Percentiles rank a stretch among this genome's conserved stretches.
phyloP scores from a whole-genome alignment of 352 stramenopile genomes.

The Saprolegnia diclina region DNA sequence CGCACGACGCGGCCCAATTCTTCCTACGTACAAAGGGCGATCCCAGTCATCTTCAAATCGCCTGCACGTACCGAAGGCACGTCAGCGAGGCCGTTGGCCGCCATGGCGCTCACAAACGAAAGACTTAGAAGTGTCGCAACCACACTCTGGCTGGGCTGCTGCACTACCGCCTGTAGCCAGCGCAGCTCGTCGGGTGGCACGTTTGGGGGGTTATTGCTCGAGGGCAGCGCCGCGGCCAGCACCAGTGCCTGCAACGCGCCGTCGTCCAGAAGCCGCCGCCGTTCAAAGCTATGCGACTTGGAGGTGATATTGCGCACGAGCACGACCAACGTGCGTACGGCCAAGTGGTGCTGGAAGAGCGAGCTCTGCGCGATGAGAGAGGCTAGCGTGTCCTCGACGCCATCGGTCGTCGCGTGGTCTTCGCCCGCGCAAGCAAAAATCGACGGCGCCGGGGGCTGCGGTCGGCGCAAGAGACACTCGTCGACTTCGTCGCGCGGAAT shows the following conservation, averaged over 20 bases:
- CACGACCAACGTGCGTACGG: constrained; percentile 1
- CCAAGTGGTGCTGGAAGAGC: constrained; percentile 12
- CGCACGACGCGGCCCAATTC: too few relatives aligned
- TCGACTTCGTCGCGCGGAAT: constrained; percentile 19
- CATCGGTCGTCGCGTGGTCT: too few relatives aligned
- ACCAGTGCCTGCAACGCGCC: constrained; percentile 11
- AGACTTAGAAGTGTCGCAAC: too few relatives aligned
- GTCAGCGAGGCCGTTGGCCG: too few relatives aligned
- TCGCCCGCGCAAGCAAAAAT: background rate
- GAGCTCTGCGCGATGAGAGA: background rate
- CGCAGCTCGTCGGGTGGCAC: background rate
- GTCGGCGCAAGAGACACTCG: constrained; percentile 4
- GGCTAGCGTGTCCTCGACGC: constrained; percentile 1
- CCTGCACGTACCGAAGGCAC: too few relatives aligned
- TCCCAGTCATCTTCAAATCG: too few relatives aligned
- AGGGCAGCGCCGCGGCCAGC: background rate
- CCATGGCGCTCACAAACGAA: too few relatives aligned
- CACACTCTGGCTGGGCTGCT: too few relatives aligned
- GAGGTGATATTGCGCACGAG: background rate
- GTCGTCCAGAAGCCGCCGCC: background rate
- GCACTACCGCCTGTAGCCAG: background rate
- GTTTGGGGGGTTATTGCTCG: background rate
- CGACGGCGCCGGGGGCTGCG: background rate
- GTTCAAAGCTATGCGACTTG: background rate
- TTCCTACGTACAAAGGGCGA: too few relatives aligned